phyloP scores from a whole-genome alignment of 2,329 filamentous ascomycete species.

The Penicillium sp. region DNA sequence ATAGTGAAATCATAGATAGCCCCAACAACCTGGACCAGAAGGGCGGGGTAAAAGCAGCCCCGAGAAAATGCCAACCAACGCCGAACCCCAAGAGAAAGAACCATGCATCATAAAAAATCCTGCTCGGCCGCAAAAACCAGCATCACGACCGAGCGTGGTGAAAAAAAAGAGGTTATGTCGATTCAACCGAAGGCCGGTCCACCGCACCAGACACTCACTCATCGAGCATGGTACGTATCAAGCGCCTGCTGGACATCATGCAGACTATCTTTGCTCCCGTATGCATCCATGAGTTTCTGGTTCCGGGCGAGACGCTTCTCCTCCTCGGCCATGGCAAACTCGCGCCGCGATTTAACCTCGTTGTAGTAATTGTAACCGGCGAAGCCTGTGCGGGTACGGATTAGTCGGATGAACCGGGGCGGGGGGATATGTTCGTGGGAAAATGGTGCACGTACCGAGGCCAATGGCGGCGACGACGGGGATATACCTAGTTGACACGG shows the following conservation, averaged over 20 bases:
- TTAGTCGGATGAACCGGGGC: conserved; percentile 2
- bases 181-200: not conserved
- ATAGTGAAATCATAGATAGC: not conserved
- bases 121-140: conserved; percentile 3
- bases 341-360: conserved; percentile 13
- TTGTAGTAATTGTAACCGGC: conserved; percentile 28
- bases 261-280: conserved; percentile 47
- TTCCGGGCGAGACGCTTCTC: conserved; percentile 40
- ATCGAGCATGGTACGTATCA: conserved; percentile 47
- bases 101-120: not conserved
- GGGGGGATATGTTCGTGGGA: not conserved
- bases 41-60: not conserved
- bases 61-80: not conserved
- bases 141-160: not conserved
- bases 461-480: conserved; percentile 23
- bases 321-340: conserved; percentile 26
- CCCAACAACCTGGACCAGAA: not conserved
- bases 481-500: conserved; percentile 14
- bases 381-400: conserved; percentile 18
- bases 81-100: not conserved
- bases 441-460: conserved; percentile 14
- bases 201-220: not conserved
- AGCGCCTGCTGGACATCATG: conserved; percentile 49
- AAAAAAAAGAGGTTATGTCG: not conserved
- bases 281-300: conserved; percentile 48